Percentiles rank a stretch among this genome's conserved stretches.
Evolutionary conservation across 176 grass and related monocot genomes (phyloP).

Genomic region (Canna indica): DNA sequence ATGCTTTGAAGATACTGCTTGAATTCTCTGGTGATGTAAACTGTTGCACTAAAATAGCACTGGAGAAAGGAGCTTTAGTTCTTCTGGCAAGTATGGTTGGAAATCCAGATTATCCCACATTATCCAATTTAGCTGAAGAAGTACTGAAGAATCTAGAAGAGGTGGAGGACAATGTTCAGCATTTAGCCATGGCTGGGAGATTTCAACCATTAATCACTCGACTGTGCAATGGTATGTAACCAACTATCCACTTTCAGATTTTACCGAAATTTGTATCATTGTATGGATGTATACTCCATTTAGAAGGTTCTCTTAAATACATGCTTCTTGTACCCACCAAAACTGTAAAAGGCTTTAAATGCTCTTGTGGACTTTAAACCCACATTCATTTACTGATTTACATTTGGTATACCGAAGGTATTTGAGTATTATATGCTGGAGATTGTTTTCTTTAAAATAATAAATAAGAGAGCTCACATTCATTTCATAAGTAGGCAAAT

Average conservation of each 20-base stretch:
- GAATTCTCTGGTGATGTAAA: slow-evolving; percentile 9
- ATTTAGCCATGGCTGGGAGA: slow-evolving; percentile 14
- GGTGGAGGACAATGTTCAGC: slow-evolving; percentile 10
- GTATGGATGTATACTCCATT: no score
- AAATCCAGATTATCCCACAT: slow-evolving; percentile 3
- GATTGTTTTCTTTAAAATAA: no score
- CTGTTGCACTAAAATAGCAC: slow-evolving; percentile 5
- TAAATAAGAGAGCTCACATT: no score
- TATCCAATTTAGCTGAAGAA: slow-evolving; percentile 17
- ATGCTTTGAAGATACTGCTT: slow-evolving; percentile 13
- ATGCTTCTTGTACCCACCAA: no score
- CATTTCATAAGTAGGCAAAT: no score
- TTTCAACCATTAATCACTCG: slow-evolving; percentile 15
- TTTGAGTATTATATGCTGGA: no score
- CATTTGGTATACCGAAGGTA: no score
- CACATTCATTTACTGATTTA: no score
- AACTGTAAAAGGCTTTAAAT: no score
- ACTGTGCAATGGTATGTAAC: slow-evolving; percentile 6
- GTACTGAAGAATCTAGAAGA: slow-evolving; percentile 1
- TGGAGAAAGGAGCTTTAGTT: slow-evolving; percentile 20
- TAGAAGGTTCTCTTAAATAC: no score
- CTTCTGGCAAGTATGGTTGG: slow-evolving; percentile 11
- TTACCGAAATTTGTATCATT: no score
- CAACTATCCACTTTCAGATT: background rate
- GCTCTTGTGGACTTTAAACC: no score